Evolutionary conservation across 73 alveolate genomes (phyloP).

Genomic region (Paramecium primaurelia): DNA sequence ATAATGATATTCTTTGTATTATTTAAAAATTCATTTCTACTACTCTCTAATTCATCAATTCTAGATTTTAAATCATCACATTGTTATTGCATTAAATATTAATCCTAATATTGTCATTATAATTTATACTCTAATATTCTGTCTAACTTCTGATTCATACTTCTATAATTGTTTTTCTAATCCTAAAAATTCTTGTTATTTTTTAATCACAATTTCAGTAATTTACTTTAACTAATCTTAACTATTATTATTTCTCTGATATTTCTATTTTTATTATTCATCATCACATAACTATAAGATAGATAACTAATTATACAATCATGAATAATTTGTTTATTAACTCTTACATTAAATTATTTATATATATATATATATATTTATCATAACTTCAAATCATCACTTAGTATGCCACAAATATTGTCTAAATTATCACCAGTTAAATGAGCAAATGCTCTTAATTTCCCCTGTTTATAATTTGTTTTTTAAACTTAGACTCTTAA

Average conservation of each 20-base stretch:
- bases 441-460: constrained; percentile 24
- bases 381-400: constrained; percentile 40
- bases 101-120: neutral
- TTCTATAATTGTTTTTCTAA: neutral
- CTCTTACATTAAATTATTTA: neutral
- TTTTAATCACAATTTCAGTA: neutral
- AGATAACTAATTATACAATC: neutral
- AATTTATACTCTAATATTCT: neutral
- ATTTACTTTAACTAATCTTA: neutral
- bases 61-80: neutral
- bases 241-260: neutral
- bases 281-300: neutral
- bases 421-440: neutral
- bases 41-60: neutral
- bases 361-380: neutral
- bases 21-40: neutral
- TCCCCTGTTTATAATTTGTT: constrained; percentile 4
- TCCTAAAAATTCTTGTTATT: neutral
- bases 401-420: constrained; percentile 19
- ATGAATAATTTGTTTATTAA: neutral
- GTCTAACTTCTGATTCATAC: neutral
- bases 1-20: neutral
- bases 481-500: constrained; percentile 16
- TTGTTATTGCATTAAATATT: neutral
- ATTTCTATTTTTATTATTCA: neutral